Evolutionary conservation across 441 rosid species (phyloP), one percentile per base, ranked within the genome.

Genomic region (Gossypium gossypioides): DNA sequence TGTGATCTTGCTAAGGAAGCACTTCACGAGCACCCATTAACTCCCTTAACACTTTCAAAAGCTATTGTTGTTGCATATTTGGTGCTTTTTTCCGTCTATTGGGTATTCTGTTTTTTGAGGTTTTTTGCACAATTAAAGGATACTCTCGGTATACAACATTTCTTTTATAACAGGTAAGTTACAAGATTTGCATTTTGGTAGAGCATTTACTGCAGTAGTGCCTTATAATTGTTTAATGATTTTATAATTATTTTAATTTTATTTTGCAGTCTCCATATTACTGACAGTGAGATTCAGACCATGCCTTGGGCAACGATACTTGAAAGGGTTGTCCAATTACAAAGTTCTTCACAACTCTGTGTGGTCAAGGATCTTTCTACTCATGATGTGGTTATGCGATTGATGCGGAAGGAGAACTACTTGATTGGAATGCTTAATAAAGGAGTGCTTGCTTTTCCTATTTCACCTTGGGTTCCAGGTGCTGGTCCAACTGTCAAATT

Each of bases 371-470:
- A 96, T 83, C 97, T 96, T 61, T 91, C 97, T 68, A 92, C 97
- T 76, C 97, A 96, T 79, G 97, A 91, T 70, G 76, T 96, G 19
- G 84, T 93, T 54, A 87, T 93, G 99, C 89, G 99, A 65, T 80
- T 96, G 83, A 89, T 96, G 99, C 86, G 99, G 77, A 96, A 96
- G 81, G 99, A 96, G 76, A 96, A 96, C 75, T 96, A 93, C 85
- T 85, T 96, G 83, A 91, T 96, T 80, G 99, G 97, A 76, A 90
- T 96, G 96, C 87, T 96, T 74, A 96, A 93, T 76, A 93, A 93
- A 86, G 98, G 97, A 67, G 79, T 96, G 67, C 94, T 96, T 80
- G 89, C 97, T 68, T 96, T 96, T 81, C 96, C 93, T 70, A 84
- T 93, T 59, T 84, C 83, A 56, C 72, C 81, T 2, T 96, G 98